Evolutionary conservation across 2,329 filamentous ascomycete species (phyloP).

Genomic region (Amesomyces nigricolor): DNA sequence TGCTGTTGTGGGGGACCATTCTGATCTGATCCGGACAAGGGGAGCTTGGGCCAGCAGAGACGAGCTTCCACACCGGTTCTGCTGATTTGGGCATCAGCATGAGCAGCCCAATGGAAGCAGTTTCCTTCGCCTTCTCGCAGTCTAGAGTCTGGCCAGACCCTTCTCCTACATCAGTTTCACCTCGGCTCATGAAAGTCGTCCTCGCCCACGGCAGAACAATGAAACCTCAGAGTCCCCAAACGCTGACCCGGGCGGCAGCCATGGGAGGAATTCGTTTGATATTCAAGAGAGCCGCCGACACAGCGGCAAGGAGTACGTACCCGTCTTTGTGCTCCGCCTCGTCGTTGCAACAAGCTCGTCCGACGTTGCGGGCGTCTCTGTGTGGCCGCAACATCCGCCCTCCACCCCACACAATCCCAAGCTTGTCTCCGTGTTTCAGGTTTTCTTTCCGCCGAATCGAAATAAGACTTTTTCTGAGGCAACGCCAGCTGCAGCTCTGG

Average conservation of each 20-base stretch:
- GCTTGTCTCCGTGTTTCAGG: constrained; percentile 30
- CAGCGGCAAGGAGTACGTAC: constrained; percentile 15
- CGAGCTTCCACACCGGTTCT: neutral
- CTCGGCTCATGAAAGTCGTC: too few species aligned
- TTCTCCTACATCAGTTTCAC: too few species aligned
- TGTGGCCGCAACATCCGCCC: constrained; percentile 17
- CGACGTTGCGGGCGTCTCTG: constrained; percentile 9
- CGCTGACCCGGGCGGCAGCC: constrained; percentile 5
- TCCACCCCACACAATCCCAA: constrained; percentile 13
- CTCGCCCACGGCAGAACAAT: too few species aligned
- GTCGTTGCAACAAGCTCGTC: constrained; percentile 4
- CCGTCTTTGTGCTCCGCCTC: constrained; percentile 11
- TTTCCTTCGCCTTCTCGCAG: too few species aligned
- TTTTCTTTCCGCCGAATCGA: constrained; percentile 26
- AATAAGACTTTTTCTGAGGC: constrained; percentile 10
- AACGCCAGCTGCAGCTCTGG: constrained; percentile 22
- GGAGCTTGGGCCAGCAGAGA: constrained; percentile 11
- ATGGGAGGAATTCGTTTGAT: constrained; percentile 9
- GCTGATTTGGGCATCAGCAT: constrained; percentile 4
- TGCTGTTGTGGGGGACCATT: constrained; percentile 11
- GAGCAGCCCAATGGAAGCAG: too few species aligned
- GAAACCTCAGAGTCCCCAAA: neutral
- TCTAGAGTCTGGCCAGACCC: too few species aligned
- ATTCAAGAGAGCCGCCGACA: constrained; percentile 21
- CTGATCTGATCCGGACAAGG: neutral